Percentiles rank a stretch among this genome's conserved stretches.
Conservation (phyloP, 192 early-diverging fungal species). For the Thamnidium elegans region DNA sequence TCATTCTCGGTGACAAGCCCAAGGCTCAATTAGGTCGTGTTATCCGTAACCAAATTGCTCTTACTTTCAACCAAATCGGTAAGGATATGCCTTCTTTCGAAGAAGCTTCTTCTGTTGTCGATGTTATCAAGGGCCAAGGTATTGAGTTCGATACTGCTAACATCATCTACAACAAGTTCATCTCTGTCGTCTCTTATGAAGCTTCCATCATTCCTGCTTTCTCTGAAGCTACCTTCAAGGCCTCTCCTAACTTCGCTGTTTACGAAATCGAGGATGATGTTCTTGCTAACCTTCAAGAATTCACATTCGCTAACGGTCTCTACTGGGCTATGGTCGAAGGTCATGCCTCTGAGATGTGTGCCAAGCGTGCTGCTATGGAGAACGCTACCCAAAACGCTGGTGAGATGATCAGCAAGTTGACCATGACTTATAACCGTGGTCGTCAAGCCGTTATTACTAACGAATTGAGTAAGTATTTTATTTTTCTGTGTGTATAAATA, state of each 20-base stretch:
- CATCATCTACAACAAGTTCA: constrained; percentile 94
- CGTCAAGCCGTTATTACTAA: constrained; percentile 98
- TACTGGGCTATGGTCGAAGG: constrained; percentile 97
- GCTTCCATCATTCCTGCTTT: constrained; percentile 62
- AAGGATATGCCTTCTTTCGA: constrained; percentile 84
- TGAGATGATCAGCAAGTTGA: constrained; percentile 96
- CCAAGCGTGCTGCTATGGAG: constrained; percentile 98
- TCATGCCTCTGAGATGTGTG: constrained; percentile 92
- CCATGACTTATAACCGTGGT: constrained; percentile 94
- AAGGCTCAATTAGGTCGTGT: constrained; percentile 84
- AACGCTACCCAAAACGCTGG: constrained; percentile 99
- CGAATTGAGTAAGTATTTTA: constrained; percentile 69
- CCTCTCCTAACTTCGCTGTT: constrained; percentile 75
- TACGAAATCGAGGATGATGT: constrained; percentile 92
- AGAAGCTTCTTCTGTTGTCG: constrained; percentile 82
- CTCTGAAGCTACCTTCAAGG: constrained; percentile 67
- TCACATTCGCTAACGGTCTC: constrained; percentile 89
- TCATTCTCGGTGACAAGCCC: constrained; percentile 91
- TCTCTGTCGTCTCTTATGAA: constrained; percentile 93
- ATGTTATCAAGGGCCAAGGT: constrained; percentile 65
- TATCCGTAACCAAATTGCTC: constrained; percentile 69
- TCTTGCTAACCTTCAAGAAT: constrained; percentile 87
- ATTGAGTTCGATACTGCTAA: constrained; percentile 67
- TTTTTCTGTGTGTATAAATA: constrained; percentile 1
- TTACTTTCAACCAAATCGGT: constrained; percentile 92